Evolutionary conservation across 495 filamentous ascomycete genomes (phyloP), one percentile per base, ranked within the genome.

Genomic region (Copromyces sp.): DNA sequence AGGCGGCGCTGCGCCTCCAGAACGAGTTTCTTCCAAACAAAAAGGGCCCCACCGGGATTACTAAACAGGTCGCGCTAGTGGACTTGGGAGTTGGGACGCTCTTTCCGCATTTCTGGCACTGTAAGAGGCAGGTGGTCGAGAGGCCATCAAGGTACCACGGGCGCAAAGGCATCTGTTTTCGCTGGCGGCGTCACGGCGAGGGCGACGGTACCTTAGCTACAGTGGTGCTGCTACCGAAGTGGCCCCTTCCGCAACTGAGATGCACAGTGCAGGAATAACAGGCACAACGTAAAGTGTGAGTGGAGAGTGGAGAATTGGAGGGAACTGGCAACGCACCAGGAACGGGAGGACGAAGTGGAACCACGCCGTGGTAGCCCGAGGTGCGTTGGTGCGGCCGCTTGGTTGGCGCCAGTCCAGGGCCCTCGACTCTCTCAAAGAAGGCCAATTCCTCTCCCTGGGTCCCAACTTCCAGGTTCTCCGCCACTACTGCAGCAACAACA

Each of bases 171-270:
- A 61, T 61, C 24, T 61, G 24, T 7, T 61, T 61, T 16, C 24
- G 53, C 24, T 61, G 24, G 24, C 47, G 47, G 47, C 24, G 47
- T 59, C 24, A 14, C 47, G 47, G 47, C 47, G 12, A 59, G 47
- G 47, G 47, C 47, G 24, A 24, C 24, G 24, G 24, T 24, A 24
- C 0, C 24, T 24, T 29, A 29, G 24, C 53, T 45, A 47, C 69
- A 74, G 69, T 75, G 73, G 71, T 75, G 74, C 76, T 71, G 78
- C 74, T 47, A 39, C 59, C 74, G 73, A 71, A 69, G 69, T 77
- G 77, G 76, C 73, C 78, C 78, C 77, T 80, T 80, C 74, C 75
- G 75, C 72, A 81, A 80, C 78, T 80, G 53, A 65, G 53, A 35
- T 65, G 53, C 53, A 65, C 53, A 65, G 53, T 65, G 53, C 53